These are phyloP conservation scores for Xylaria longipes DNA, from an alignment of 495 filamentous ascomycete genomes.

Conservation along the genomic window DNA sequence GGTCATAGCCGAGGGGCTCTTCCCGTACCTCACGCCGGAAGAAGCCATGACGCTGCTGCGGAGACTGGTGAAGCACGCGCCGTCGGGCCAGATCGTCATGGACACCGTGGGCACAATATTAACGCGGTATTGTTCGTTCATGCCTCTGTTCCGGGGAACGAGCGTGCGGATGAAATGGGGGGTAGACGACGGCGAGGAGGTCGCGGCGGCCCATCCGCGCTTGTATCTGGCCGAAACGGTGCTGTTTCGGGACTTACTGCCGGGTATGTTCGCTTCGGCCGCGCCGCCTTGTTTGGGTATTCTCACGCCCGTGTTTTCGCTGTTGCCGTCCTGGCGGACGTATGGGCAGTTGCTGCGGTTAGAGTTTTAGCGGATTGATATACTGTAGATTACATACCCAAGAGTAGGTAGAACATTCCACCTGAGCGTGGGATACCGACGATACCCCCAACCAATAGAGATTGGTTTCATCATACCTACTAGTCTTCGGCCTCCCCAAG, in stretches of 20 bases:
- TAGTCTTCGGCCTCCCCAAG: background rate
- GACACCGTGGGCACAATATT: slow-evolving; percentile 28
- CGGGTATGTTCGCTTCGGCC: background rate
- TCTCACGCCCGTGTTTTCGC: slow-evolving; percentile 17
- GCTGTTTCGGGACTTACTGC: slow-evolving; percentile 14
- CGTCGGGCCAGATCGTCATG: slow-evolving; percentile 27
- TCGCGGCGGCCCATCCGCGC: slow-evolving; percentile 1
- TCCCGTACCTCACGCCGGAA: slow-evolving; percentile 26
- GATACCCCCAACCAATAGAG: background rate
- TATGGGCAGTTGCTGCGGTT: slow-evolving; percentile 25
- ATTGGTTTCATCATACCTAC: background rate
- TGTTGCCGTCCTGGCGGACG: slow-evolving; percentile 12
- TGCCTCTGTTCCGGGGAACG: slow-evolving; percentile 18
- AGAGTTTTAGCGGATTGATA: slow-evolving; percentile 20
- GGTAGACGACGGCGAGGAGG: slow-evolving; percentile 21
- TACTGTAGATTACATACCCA: background rate
- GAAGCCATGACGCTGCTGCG: slow-evolving; percentile 23
- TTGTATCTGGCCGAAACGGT: slow-evolving; percentile 19
- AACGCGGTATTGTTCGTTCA: background rate
- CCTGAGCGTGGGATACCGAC: background rate
- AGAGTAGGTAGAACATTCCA: background rate
- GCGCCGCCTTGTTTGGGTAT: slow-evolving; percentile 12
- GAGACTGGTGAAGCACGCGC: slow-evolving; percentile 27
- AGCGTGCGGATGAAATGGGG: slow-evolving; percentile 15
- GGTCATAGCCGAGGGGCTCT: slow-evolving; percentile 33